Conservation (phyloP, 805 yeast genomes). For the Ogataea pilisensis region DNA sequence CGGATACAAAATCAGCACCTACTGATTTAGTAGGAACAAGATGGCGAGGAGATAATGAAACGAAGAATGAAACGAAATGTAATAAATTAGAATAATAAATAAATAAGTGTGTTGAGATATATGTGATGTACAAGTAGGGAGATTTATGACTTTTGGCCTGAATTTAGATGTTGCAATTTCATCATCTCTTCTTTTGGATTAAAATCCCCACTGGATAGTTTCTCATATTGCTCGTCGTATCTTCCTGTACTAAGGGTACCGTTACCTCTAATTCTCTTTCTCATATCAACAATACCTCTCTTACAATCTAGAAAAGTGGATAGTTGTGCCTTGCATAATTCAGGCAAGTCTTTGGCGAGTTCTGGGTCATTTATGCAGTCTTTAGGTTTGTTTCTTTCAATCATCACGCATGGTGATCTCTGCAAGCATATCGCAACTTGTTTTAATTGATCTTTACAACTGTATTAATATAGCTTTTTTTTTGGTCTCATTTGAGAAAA, state of each 20-base stretch:
- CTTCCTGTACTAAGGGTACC: conserved; percentile 92
- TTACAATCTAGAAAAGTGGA: conserved; percentile 86
- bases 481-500: too few species aligned
- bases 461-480: conserved; percentile 24
- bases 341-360: conserved; percentile 74
- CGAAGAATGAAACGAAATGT: too few species aligned
- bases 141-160: conserved; percentile 34
- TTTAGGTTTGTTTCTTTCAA: conserved; percentile 85
- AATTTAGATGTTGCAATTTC: conserved; percentile 61
- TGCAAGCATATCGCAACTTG: conserved; percentile 96
- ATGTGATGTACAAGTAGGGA: too few species aligned
- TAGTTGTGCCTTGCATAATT: conserved; percentile 80
- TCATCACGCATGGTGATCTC: conserved; percentile 92
- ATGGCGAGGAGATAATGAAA: not conserved
- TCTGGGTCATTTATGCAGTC: conserved; percentile 82
- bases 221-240: conserved; percentile 82
- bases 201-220: conserved; percentile 74
- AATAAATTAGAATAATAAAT: too few species aligned
- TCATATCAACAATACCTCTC: conserved; percentile 85
- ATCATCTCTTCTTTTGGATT: conserved; percentile 77
- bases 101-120: too few species aligned
- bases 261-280: conserved; percentile 88
- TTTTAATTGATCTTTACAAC: conserved; percentile 90
- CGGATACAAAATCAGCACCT: not conserved
- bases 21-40: not conserved